Base-by-base conservation (phyloP, 768 basidiomycete genomes). In the Leucocoprinus leucothites region DNA sequence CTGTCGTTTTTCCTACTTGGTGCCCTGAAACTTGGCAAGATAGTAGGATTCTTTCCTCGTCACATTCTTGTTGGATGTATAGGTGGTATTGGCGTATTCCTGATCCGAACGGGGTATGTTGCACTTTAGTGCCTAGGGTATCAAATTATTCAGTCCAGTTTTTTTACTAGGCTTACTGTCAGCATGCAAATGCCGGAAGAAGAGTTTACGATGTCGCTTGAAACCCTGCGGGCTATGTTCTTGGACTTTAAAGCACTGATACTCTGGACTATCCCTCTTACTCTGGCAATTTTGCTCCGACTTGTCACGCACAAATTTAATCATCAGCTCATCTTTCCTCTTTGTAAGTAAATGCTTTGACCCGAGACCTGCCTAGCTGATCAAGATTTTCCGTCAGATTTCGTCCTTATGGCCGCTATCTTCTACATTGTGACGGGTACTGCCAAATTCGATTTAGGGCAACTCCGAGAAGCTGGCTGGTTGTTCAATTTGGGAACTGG, bases 61-160 rank as follows among this genome's bases (percentile, higher is more conserved):
- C 94, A 97, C 64, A 97, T 98, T 64, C 81, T 98, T 25, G 91
- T 99, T n/a, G 95, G 95, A 82, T 89, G 89, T 63, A 98, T 98
- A 38, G 95, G 95, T 9, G 95, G 96, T n/a, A 92, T 98, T 28
- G 96, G 96, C 14, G 83, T 87, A 8, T 99, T 98, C 70, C 76
- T 99, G 44, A 82, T 98, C 40, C 77, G 88, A 62, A 98, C 95
- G 0, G 94, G 93, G 88, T 90, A 61, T 54, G 79, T 59, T 36
- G 9, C 53, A 26, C 36, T 31, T 45, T 31, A 44, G 22, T 19
- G 46, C 26, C 11, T 26, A 6, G n/a, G 22, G 19, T 48, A n/a
- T 34, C 9, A 9, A 13, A 21, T 25, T 25, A 16, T 35, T 24
- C 47, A 5, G 18, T 41, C 1, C 50, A 38, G 45, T 48, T 9